Evolutionary conservation across 768 basidiomycete species (phyloP), one percentile per base, ranked within the genome.

Genomic region (Rhizopogon rudus): DNA sequence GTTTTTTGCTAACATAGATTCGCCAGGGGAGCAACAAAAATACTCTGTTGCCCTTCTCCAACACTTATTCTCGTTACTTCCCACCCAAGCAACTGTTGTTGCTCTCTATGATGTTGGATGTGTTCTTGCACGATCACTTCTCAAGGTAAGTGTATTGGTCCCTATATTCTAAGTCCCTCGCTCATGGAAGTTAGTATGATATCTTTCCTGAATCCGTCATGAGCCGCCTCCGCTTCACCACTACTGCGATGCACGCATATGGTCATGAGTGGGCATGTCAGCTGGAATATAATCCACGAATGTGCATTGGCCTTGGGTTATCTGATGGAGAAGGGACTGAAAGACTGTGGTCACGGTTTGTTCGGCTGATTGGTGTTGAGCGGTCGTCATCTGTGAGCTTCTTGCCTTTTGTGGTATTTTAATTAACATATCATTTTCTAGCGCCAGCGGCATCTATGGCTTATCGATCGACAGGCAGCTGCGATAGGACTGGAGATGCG

Each of bases 1-100:
- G 0, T 71, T 71, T 25, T 54, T 75, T 2, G 69, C 70, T 17
- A 75, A 79, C 49, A 74, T 79, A 16, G 67, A 72, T 54, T 63
- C 71, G 1, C 65, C 72, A 12, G 71, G 75, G 4, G 69, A 76
- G 53, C 60, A 74, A 55, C 71, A 76, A 49, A 67, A 74, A 17
- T 77, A 71, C 57, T 63, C 67, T 20, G 59, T 77, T 6, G 61
- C 73, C 0, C 61, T 76, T 0, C 56, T 77, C 5, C 53, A 69
- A 29, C 57, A 68, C 25, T 54, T 76, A 1, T 68, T 65, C 43
- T 52, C 51, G 0, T 49, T 66, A 0, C 49, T 77, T 1, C 77
- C 75, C 0, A n/a, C 54, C 0, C 1, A 58, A 0, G 63, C 67
- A 13, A 73, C 66, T 1, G 58, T 73, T 4, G 48, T 57, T 0